These are phyloP conservation scores for Neonectria sp. DNA, from an alignment of 2,329 filamentous ascomycete genomes.

Conservation along the genomic window DNA sequence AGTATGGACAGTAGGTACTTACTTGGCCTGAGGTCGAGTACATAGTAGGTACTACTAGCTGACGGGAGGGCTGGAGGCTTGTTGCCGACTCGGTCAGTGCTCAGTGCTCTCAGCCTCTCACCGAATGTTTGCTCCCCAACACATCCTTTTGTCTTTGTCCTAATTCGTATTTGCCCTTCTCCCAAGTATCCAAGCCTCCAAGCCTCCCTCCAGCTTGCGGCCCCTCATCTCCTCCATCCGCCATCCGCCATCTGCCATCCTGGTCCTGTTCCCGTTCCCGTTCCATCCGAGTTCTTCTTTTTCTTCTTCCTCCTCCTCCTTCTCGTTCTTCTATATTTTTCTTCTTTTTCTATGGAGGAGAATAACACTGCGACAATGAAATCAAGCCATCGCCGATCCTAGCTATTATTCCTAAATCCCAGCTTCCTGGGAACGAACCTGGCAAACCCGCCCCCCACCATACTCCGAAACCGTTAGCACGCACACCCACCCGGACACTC, in stretches of 20 bases:
- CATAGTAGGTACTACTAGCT: not conserved
- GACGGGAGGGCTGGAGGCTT: not conserved
- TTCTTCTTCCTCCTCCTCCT: not conserved
- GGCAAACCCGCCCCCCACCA: not conserved
- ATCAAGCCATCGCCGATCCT: constrained; percentile 9
- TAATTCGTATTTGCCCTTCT: constrained; percentile 20
- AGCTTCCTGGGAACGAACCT: constrained; percentile 2
- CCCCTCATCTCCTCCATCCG: constrained; percentile 14
- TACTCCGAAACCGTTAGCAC: constrained; percentile 25
- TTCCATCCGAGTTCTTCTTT: not conserved
- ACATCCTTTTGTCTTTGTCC: constrained; percentile 6
- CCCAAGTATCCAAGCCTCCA: constrained; percentile 12
- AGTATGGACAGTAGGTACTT: not conserved
- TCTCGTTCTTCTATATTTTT: not conserved
- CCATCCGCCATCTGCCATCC: constrained; percentile 7
- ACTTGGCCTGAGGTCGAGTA: not conserved
- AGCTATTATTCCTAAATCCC: not conserved
- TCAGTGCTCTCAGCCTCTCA: not conserved
- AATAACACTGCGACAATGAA: not conserved
- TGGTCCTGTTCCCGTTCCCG: not conserved
- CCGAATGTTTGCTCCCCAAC: constrained; percentile 3
- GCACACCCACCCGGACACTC: constrained; percentile 21
- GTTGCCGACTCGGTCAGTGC: no score
- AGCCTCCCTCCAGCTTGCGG: constrained; percentile 10
- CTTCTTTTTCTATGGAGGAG: not conserved